A percentile compares a stretch with the other conserved stretches of the same genome.
These are phyloP conservation scores for Helotiales sp. DNA, from an alignment of 2,329 filamentous ascomycete genomes.

Conservation along the genomic window DNA sequence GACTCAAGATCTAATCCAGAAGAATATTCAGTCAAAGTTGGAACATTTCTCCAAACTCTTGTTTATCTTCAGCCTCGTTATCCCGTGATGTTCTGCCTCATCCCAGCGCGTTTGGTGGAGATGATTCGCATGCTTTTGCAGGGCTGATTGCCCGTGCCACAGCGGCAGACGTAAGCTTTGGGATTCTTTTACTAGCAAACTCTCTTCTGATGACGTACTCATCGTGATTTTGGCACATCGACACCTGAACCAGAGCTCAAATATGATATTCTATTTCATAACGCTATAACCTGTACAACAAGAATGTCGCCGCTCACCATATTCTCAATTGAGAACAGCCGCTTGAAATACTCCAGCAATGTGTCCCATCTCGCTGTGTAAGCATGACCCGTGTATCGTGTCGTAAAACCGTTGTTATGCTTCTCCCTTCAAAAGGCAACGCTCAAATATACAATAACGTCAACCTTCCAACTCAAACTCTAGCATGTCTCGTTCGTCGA, in stretches of 20 bases:
- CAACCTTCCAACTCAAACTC: not conserved
- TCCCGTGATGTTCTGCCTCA: not conserved
- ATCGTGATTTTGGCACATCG: too few species aligned
- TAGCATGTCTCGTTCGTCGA: not conserved
- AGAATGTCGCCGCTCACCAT: not conserved
- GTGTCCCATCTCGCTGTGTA: not conserved
- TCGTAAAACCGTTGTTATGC: not conserved
- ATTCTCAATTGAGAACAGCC: not conserved
- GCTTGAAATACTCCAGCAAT: not conserved
- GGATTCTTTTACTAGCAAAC: not conserved
- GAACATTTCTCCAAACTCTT: too few species aligned
- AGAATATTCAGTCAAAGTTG: too few species aligned
- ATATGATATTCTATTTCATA: not conserved
- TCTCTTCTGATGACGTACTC: not conserved
- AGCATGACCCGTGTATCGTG: not conserved
- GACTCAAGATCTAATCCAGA: too few species aligned
- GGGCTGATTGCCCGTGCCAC: not conserved
- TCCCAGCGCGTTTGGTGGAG: not conserved
- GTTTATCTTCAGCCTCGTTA: not conserved
- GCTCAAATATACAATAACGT: not conserved
- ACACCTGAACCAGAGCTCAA: too few species aligned
- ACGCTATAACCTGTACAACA: not conserved
- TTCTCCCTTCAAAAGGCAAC: not conserved
- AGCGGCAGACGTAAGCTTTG: not conserved
- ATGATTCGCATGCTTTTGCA: slow-evolving; percentile 4